A percentile compares a stretch with the other conserved stretches of the same genome.
phyloP scores from a whole-genome alignment of 1,284 basidiomycete genomes.

The Vanrija pseudolonga region DNA sequence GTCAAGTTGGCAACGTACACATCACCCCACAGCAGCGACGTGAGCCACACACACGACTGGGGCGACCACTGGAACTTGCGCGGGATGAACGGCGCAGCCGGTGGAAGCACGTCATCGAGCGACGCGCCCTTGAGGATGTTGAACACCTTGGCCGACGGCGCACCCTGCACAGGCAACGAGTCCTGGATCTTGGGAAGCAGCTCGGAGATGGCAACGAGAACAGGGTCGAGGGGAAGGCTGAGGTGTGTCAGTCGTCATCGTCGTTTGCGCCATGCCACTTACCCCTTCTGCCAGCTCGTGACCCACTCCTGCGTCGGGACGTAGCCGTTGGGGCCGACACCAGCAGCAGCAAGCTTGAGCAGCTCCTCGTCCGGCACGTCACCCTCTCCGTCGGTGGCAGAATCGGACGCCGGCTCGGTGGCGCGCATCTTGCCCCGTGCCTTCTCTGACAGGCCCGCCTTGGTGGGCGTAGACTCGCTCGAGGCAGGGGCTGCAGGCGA shows the following conservation, averaged over 20 bases:
- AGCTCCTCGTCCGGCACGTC: slow-evolving; percentile 57
- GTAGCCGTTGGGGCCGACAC: slow-evolving; percentile 80
- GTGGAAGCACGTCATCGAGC: slow-evolving; percentile 71
- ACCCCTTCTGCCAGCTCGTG: slow-evolving; percentile 51
- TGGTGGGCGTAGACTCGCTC: slow-evolving; percentile 30
- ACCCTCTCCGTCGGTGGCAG: slow-evolving; percentile 2
- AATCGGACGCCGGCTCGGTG: slow-evolving; percentile 47
- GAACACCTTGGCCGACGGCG: slow-evolving; percentile 55
- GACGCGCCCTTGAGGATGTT: slow-evolving; percentile 58
- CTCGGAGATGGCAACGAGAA: slow-evolving; percentile 79
- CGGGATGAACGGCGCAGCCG: slow-evolving; percentile 60
- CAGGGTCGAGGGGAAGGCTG: slow-evolving; percentile 67
- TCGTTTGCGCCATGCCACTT: background rate
- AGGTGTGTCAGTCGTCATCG: background rate
- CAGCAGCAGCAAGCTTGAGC: slow-evolving; percentile 61
- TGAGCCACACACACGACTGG: slow-evolving; percentile 81
- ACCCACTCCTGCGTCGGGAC: slow-evolving; percentile 94
- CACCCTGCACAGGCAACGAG: slow-evolving; percentile 58
- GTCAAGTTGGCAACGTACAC: slow-evolving; percentile 84
- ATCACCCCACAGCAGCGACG: slow-evolving; percentile 86
- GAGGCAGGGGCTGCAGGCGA: slow-evolving; percentile 3
- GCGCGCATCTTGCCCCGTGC: slow-evolving; percentile 78
- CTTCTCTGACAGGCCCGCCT: slow-evolving; percentile 63
- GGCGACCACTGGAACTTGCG: slow-evolving; percentile 86
- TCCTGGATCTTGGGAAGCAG: slow-evolving; percentile 80